Percentiles rank a stretch among this genome's conserved stretches.
Conservation (phyloP, 768 basidiomycete genomes). For the Paxillus involutus region DNA sequence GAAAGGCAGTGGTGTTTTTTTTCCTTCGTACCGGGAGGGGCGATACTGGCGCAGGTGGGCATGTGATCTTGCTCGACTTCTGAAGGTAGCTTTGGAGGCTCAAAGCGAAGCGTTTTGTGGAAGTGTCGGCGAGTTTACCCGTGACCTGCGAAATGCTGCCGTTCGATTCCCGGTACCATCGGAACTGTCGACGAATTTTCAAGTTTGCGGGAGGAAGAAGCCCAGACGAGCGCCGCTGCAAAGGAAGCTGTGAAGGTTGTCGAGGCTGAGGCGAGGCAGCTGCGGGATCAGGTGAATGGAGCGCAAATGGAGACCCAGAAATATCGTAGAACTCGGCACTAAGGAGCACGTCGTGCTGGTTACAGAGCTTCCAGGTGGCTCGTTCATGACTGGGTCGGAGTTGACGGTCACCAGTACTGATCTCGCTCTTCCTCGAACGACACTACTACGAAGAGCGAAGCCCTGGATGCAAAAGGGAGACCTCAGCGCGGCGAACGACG, state of each 20-base stretch:
- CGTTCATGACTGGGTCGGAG: conserved; percentile 1
- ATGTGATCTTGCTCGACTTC: conserved; percentile 5
- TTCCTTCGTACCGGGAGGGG: neutral
- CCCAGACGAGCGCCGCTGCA: neutral
- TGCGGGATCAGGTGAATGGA: conserved; percentile 3
- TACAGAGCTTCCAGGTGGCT: conserved; percentile 1
- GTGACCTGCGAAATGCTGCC: neutral
- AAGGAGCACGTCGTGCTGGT: neutral
- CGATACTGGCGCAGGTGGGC: neutral
- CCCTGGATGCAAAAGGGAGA: conserved; percentile 3
- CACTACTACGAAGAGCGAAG: too few species aligned
- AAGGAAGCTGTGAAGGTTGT: neutral
- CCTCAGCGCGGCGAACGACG: conserved; percentile 10
- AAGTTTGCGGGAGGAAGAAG: conserved; percentile 7
- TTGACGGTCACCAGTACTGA: conserved; percentile 1
- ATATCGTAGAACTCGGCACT: conserved; percentile 2
- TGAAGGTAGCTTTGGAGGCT: neutral
- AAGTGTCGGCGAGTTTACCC: neutral
- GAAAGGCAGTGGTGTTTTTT: conserved; percentile 16
- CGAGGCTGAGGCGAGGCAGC: conserved; percentile 1
- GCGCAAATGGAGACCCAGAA: conserved; percentile 5
- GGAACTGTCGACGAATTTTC: conserved; percentile 3
- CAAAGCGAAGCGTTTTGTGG: neutral
- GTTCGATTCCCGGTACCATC: conserved; percentile 2
- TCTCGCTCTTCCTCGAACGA: neutral